These are phyloP conservation scores for Coemansia sp. DNA, from an alignment of 192 early-diverging fungal species.

Conservation along the genomic window DNA sequence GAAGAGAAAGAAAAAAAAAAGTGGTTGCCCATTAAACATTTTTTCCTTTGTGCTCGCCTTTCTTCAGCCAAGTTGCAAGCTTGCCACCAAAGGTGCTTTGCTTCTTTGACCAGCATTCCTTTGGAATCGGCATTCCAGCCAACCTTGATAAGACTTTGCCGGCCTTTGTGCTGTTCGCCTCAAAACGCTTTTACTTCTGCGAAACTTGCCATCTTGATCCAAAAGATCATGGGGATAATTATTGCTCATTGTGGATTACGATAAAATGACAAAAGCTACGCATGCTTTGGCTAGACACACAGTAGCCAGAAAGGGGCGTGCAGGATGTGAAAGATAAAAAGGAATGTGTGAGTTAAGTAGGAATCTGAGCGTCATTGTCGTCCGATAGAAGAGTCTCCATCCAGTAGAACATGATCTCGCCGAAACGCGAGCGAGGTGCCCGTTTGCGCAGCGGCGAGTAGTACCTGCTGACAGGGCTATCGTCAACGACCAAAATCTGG, in stretches of 20 bases:
- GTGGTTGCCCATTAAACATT: no score
- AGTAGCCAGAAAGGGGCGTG: neutral
- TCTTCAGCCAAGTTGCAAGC: no score
- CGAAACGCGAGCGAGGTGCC: conserved; percentile 42
- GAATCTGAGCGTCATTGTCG: conserved; percentile 39
- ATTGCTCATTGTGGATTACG: neutral
- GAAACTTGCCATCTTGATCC: neutral
- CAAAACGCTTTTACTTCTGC: neutral
- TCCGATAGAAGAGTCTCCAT: conserved; percentile 57
- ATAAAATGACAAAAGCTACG: neutral
- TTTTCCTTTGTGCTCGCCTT: no score
- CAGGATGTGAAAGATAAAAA: neutral
- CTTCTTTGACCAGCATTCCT: neutral
- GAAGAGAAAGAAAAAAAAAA: no score
- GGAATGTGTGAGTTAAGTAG: conserved; percentile 29
- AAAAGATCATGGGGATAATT: neutral
- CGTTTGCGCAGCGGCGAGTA: conserved; percentile 47
- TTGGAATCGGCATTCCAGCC: neutral
- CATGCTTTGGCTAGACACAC: neutral
- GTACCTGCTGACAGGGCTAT: conserved; percentile 40
- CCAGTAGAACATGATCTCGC: conserved; percentile 58
- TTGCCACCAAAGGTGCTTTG: no score
- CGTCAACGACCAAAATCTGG: conserved; percentile 53
- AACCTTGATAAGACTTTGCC: neutral
- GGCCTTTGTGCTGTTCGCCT: neutral